Evolutionary conservation across 148 eudicot species (phyloP), one percentile per base, ranked within the genome.

Genomic region (Silene uniflora): DNA sequence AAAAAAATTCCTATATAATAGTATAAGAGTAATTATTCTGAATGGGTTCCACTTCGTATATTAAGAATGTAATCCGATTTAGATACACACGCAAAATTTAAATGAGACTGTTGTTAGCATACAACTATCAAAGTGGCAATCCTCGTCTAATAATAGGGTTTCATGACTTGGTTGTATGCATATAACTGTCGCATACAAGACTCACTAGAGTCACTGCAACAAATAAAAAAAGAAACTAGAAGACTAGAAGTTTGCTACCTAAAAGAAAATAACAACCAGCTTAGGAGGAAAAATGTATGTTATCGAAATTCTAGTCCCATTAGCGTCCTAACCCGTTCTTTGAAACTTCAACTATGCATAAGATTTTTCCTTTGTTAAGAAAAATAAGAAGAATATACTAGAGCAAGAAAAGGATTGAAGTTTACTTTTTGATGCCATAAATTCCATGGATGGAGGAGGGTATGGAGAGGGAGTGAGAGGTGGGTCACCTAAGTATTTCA

Each of bases 401-500:
- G 10, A 42, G 46, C 27, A 21, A 71, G 25, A 63, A 59, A 54
- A 69, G 59, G 59, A 13, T 69, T 21, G 32, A 69, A 3, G 9
- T 73, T 60, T 21, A 32, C n/a, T 76, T 73, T 11, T 59, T 25
- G 62, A 59, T 76, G 52, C 63, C 52, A 72, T 72, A 66, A 46
- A 72, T 59, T 58, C 49, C 70, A 72, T 60, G 74, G 69, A 77
- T 76, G 73, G 63, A 67, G 69, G 73, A 68, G 29, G 75, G 73
- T 64, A 65, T 71, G 73, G 79, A 71, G 52, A 63, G 68, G 71
- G 47, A 80, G 24, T 24, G 65, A 75, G 71, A n/a, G 39, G 75
- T 71, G 22, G 76, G 83, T 32, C 58, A 44, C 66, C 73, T 35
- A 67, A 81, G 65, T 7, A 81, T 32, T 76, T 35, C 62, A 80